Percentiles rank a stretch among this genome's conserved stretches.
phyloP scores from a whole-genome alignment of 352 stramenopile species.

The Saprolegnia diclina region DNA sequence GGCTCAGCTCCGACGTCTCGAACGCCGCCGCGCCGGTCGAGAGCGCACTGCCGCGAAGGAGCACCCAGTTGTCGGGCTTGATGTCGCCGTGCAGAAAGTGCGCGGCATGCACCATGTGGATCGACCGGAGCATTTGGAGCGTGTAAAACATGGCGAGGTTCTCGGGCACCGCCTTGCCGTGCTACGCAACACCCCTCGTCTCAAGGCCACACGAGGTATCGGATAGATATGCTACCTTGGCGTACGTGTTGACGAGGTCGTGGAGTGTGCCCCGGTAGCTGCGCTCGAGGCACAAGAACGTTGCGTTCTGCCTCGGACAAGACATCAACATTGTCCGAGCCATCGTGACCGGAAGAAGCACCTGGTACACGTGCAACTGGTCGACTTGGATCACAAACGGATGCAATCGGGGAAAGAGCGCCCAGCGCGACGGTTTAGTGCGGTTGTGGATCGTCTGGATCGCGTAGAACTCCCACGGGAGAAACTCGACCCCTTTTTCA shows the following conservation, averaged over 20 bases:
- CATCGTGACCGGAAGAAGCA: no score
- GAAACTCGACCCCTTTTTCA: constrained; percentile 59
- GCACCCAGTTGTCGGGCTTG: constrained; percentile 84
- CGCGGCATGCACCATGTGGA: constrained; percentile 57
- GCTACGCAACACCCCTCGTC: constrained; percentile 25
- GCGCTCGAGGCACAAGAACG: constrained; percentile 71
- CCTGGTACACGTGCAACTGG: constrained; percentile 17
- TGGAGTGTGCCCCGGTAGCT: constrained; percentile 59
- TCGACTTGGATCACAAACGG: constrained; percentile 3
- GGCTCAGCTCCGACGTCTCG: constrained; percentile 43
- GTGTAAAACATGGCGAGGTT: constrained; percentile 63
- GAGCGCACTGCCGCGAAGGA: constrained; percentile 35
- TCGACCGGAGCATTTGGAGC: constrained; percentile 69
- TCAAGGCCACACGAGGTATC: background rate
- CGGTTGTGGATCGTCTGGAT: constrained; percentile 40
- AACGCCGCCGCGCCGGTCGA: constrained; percentile 19
- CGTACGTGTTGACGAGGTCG: constrained; percentile 73
- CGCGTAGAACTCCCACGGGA: constrained; percentile 80
- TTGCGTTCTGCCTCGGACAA: constrained; percentile 50
- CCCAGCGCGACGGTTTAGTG: background rate
- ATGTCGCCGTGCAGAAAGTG: constrained; percentile 77
- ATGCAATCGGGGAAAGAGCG: constrained; percentile 12
- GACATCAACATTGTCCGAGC: no score
- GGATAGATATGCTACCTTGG: constrained; percentile 40
- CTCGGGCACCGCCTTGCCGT: constrained; percentile 57